Conservation (phyloP, 306 rosid species). For the Acacia confusa region DNA sequence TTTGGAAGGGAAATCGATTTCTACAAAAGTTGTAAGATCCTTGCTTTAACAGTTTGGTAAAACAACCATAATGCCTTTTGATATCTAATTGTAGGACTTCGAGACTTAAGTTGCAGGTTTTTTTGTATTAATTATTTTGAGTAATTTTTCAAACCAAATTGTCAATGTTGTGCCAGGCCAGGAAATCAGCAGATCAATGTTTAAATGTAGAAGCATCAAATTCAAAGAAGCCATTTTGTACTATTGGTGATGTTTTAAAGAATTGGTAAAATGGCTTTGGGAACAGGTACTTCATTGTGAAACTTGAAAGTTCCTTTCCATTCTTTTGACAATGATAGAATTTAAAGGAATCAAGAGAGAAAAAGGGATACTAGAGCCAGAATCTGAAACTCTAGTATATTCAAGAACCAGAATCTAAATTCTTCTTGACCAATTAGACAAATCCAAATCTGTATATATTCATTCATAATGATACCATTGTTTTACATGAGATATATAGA, state of each 20-base stretch:
- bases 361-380: no score
- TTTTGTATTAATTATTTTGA: conserved; percentile 21
- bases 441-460: no score
- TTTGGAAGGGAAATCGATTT: conserved; percentile 91
- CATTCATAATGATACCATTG: no score
- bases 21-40: conserved; percentile 93
- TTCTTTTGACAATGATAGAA: no score
- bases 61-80: conserved; percentile 19
- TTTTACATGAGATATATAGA: no score
- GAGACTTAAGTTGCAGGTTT: conserved; percentile 15
- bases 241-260: conserved; percentile 80
- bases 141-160: conserved; percentile 18
- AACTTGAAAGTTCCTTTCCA: not conserved
- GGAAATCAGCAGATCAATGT: conserved; percentile 48
- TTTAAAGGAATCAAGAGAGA: no score
- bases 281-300: conserved; percentile 52
- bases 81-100: conserved; percentile 3
- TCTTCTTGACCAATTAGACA: no score
- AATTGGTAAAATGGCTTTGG: conserved; percentile 91
- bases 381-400: no score
- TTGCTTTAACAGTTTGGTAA: conserved; percentile 78
- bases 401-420: no score
- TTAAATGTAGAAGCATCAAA: conserved; percentile 70
- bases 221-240: conserved; percentile 56
- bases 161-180: conserved; percentile 65